Percentiles rank a stretch among this genome's conserved stretches.
Conservation (phyloP, 352 stramenopile genomes). For the Globisporangium carolinianum region DNA sequence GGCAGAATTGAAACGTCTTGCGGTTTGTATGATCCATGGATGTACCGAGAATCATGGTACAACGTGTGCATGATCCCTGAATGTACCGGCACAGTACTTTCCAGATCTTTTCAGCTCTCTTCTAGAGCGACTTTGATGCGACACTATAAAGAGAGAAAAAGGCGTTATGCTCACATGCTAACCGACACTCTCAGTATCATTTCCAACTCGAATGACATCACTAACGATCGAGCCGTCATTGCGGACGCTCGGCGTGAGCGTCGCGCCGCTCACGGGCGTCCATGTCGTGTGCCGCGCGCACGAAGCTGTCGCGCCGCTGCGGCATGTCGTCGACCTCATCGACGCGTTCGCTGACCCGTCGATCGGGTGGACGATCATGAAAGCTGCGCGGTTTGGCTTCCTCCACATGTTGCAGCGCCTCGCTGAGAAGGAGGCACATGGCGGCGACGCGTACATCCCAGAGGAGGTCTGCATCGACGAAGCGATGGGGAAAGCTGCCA, state of each 20-base stretch:
- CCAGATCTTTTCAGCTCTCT: background rate
- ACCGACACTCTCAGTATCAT: background rate
- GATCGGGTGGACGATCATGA: constrained; percentile 28
- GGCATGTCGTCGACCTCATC: constrained; percentile 33
- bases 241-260: background rate
- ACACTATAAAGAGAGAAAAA: background rate
- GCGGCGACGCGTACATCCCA: constrained; percentile 3
- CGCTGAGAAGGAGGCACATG: constrained; percentile 13
- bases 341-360: constrained; percentile 29
- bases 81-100: background rate
- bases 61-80: background rate
- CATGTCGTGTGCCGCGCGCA: constrained; percentile 16
- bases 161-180: background rate
- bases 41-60: background rate
- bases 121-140: background rate
- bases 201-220: background rate
- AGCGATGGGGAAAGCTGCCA: constrained; percentile 30
- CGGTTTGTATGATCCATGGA: background rate
- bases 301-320: constrained; percentile 17
- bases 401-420: constrained; percentile 35
- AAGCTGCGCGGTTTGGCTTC: constrained; percentile 25
- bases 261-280: constrained; percentile 12
- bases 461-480: constrained; percentile 27
- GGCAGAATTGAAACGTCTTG: background rate
- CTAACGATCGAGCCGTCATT: too few relatives aligned